phyloP scores from a whole-genome alignment of 23 red algal species.

The Agarophyton chilense region DNA sequence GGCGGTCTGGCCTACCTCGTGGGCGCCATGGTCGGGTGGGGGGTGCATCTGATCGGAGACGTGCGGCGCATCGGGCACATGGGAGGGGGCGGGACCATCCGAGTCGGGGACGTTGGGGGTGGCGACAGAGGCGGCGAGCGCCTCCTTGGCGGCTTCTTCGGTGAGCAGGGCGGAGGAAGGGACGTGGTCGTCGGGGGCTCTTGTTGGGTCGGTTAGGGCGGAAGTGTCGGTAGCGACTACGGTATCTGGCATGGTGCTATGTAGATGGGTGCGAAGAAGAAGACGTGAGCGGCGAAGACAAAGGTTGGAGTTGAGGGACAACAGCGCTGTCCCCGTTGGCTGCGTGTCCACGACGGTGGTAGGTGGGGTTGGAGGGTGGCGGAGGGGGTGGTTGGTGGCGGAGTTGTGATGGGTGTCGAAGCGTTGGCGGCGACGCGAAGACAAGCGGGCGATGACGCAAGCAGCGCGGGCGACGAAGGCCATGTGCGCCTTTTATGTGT shows the following conservation, averaged over 20 bases:
- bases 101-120: slow-evolving; percentile 32
- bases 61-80: slow-evolving; percentile 14
- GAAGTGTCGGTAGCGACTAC: slow-evolving; percentile 19
- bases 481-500: neutral
- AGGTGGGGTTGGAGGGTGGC: neutral
- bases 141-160: slow-evolving; percentile 37
- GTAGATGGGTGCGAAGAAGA: neutral
- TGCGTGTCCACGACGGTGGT: slow-evolving; percentile 19
- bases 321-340: slow-evolving; percentile 42
- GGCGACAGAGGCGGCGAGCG: slow-evolving; percentile 20
- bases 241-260: slow-evolving; percentile 15
- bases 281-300: neutral
- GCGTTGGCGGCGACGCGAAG: neutral
- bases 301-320: slow-evolving; percentile 2
- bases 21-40: slow-evolving; percentile 5
- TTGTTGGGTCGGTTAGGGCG: slow-evolving; percentile 5
- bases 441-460: neutral
- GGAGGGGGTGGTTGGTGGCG: neutral
- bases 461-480: neutral
- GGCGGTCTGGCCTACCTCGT: slow-evolving; percentile 21
- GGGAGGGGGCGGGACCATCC: slow-evolving; percentile 30
- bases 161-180: slow-evolving; percentile 25
- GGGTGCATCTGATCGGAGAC: slow-evolving; percentile 2
- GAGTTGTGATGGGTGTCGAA: neutral
- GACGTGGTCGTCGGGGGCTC: slow-evolving; percentile 21